Evolutionary conservation across 1,139 yeast species (phyloP).

Genomic region (Candida buenavistaensis): DNA sequence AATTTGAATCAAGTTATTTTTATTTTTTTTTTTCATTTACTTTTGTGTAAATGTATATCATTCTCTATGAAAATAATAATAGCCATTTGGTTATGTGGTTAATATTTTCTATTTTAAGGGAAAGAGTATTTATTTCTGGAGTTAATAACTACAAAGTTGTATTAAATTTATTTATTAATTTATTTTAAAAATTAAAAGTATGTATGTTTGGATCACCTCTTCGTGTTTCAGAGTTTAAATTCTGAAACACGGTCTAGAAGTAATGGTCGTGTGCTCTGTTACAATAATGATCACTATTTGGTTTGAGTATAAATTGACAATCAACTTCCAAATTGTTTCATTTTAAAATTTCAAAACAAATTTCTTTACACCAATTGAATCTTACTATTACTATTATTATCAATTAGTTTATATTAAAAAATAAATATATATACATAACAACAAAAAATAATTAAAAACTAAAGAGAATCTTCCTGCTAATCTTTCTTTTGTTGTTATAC

Average conservation of each 20-base stretch:
- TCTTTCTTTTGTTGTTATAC: background rate
- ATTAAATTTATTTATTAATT: background rate
- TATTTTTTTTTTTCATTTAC: slow-evolving; percentile 1
- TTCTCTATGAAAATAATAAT: too few relatives aligned
- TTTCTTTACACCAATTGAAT: background rate
- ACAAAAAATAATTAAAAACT: background rate
- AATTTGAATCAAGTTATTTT: too few relatives aligned
- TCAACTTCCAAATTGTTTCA: slow-evolving; percentile 6
- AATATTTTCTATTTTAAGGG: too few relatives aligned
- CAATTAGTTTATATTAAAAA: background rate
- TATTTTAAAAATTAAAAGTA: background rate
- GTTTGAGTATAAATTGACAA: background rate
- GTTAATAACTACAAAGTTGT: too few relatives aligned
- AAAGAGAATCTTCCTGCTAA: background rate
- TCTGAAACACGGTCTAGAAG: slow-evolving; percentile 26
- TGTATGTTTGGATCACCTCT: slow-evolving; percentile 12
- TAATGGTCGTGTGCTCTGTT: background rate
- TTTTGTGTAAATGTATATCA: too few relatives aligned
- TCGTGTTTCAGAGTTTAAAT: slow-evolving; percentile 19
- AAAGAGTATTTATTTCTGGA: too few relatives aligned
- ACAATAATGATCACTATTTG: background rate
- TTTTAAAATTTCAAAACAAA: slow-evolving; percentile 12
- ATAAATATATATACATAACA: background rate
- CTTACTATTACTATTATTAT: too few relatives aligned
- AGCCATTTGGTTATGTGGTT: too few relatives aligned